These are phyloP conservation scores for Rhizopogon roseolus DNA, from an alignment of 768 basidiomycete genomes.

Conservation along the genomic window DNA sequence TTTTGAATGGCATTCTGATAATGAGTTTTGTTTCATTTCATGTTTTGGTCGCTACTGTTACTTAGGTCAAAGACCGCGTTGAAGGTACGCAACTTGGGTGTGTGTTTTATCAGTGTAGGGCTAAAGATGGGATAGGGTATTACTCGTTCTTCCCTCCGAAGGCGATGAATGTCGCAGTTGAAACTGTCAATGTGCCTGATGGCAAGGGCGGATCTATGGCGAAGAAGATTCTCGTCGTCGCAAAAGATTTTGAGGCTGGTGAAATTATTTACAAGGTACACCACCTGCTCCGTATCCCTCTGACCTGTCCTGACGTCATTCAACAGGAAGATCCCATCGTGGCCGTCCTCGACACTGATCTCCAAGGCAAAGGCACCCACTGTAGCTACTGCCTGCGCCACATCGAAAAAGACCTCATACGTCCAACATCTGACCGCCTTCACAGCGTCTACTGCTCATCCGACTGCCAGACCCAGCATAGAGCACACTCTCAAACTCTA, in stretches of 20 bases:
- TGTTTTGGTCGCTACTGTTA: slow-evolving; percentile 13
- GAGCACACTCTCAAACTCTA: slow-evolving; percentile 58
- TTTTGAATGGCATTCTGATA: slow-evolving; percentile 50
- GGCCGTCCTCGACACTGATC: slow-evolving; percentile 64
- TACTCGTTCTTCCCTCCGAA: slow-evolving; percentile 75
- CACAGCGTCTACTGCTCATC: slow-evolving; percentile 68
- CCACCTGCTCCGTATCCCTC: background rate
- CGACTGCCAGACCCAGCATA: slow-evolving; percentile 53
- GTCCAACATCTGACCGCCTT: slow-evolving; percentile 46
- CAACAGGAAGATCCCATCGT: slow-evolving; percentile 71
- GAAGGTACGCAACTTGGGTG: slow-evolving; percentile 60
- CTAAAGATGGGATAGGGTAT: slow-evolving; percentile 50
- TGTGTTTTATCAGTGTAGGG: slow-evolving; percentile 3
- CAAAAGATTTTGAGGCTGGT: slow-evolving; percentile 63
- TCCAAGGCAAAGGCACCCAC: slow-evolving; percentile 61
- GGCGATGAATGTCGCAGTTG: slow-evolving; percentile 62
- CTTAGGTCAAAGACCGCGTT: slow-evolving; percentile 58
- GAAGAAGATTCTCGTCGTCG: slow-evolving; percentile 56
- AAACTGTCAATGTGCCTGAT: slow-evolving; percentile 26
- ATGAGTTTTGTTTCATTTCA: slow-evolving; percentile 28
- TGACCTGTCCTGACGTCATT: background rate
- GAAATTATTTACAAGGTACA: slow-evolving; percentile 74
- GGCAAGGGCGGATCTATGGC: slow-evolving; percentile 20
- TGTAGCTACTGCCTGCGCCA: slow-evolving; percentile 71
- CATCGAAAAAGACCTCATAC: slow-evolving; percentile 45